Evolutionary conservation across 306 rosid genomes (phyloP).

Genomic region (Abrus precatorius): DNA sequence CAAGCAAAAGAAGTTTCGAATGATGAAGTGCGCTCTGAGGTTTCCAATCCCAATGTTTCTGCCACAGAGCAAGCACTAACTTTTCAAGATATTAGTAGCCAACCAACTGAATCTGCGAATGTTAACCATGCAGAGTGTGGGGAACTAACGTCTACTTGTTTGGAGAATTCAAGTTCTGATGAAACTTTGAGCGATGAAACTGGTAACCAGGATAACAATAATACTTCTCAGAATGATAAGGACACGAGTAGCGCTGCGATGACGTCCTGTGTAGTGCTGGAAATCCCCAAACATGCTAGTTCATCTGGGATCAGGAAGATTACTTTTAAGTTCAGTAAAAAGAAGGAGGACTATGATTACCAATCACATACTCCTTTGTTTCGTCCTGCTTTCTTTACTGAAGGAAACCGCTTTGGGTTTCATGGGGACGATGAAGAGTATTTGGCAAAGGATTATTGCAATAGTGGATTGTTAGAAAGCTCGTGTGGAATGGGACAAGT

Average conservation of each 20-base stretch:
- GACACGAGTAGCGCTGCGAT: conserved; percentile 51
- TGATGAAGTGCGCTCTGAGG: conserved; percentile 92
- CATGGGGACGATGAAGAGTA: conserved; percentile 53
- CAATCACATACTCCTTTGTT: conserved; percentile 39
- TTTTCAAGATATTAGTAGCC: conserved; percentile 87
- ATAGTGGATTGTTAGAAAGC: conserved; percentile 52
- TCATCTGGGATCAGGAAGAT: conserved; percentile 87
- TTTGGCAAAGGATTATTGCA: conserved; percentile 50
- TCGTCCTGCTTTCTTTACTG: conserved; percentile 38
- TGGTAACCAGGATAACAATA: conserved; percentile 51
- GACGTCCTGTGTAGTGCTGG: conserved; percentile 79
- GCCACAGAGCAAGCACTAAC: conserved; percentile 64
- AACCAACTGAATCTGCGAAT: conserved; percentile 57
- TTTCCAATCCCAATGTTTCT: conserved; percentile 73
- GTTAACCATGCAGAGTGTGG: conserved; percentile 72
- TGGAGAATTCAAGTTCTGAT: conserved; percentile 71
- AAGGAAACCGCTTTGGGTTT: conserved; percentile 43
- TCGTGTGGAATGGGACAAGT: conserved; percentile 50
- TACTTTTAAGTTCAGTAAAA: conserved; percentile 90
- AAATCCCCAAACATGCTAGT: conserved; percentile 79
- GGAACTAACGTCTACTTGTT: conserved; percentile 74
- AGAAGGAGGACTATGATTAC: conserved; percentile 66
- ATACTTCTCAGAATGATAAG: conserved; percentile 50
- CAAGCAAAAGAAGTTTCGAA: conserved; percentile 80
- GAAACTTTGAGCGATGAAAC: conserved; percentile 68